These are phyloP conservation scores for Teunomyces aglyptinius DNA, from an alignment of 805 yeast genomes.

Conservation along the genomic window DNA sequence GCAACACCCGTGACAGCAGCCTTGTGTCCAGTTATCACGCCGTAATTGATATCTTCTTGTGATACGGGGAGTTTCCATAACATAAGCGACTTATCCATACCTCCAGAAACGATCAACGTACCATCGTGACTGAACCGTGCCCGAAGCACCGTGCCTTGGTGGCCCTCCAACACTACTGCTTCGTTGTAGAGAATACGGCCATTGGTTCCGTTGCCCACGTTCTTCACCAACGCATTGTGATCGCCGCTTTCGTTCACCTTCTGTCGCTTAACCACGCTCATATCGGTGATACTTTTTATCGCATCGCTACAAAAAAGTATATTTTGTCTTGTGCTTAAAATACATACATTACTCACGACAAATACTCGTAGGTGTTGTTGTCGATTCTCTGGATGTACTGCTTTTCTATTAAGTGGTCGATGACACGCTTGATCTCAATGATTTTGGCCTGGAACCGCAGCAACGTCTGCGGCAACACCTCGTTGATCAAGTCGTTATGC, in stretches of 20 bases:
- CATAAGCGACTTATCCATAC: constrained; percentile 51
- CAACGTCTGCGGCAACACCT: constrained; percentile 82
- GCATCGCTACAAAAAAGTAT: neutral
- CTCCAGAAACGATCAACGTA: constrained; percentile 56
- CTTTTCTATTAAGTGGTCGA: constrained; percentile 80
- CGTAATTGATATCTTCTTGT: constrained; percentile 36
- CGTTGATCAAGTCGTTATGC: constrained; percentile 80
- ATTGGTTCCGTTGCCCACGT: constrained; percentile 6
- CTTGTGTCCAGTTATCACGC: constrained; percentile 54
- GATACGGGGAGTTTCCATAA: constrained; percentile 44
- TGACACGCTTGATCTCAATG: constrained; percentile 81
- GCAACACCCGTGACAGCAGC: constrained; percentile 59
- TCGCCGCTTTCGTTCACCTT: constrained; percentile 10
- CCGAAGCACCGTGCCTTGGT: constrained; percentile 51
- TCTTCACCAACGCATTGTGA: neutral
- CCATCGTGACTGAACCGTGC: constrained; percentile 55
- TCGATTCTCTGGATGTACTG: constrained; percentile 80
- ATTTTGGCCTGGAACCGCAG: constrained; percentile 82
- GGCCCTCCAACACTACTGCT: constrained; percentile 48
- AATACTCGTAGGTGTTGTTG: constrained; percentile 72
- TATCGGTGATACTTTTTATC: constrained; percentile 6
- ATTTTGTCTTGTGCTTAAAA: too few relatives aligned
- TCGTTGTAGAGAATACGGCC: constrained; percentile 19
- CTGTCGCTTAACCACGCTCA: constrained; percentile 37
- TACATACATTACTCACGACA: constrained; percentile 48